Base-by-base conservation (phyloP, 495 filamentous ascomycete species). In the Penicillium daleae region DNA sequence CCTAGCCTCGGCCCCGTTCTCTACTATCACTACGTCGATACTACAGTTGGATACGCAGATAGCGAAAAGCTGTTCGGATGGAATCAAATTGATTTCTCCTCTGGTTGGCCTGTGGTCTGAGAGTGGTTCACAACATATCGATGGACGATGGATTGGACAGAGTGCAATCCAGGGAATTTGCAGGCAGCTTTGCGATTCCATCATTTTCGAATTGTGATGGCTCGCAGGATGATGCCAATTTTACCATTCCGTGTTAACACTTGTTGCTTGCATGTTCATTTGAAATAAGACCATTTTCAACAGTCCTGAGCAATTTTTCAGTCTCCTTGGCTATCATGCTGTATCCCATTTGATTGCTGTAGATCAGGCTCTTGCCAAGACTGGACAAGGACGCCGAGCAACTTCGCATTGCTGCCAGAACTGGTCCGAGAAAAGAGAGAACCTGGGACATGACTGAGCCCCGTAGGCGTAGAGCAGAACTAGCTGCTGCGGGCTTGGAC, bases 11-110 rank as follows among this genome's bases (percentile, higher is more conserved):
- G 81, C 2, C 71, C 85, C 31, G 79, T 92, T 15, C 78, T 92
- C 17, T 92, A 92, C 69, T 92, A 92, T 65, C 88, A 91, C 66
- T 91, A 91, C 40, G 73, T 86, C 24, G 81, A 92, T 66, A 90
- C 85, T 0, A 83, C 64, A 4, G 78, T 91, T 63, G 89, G 89
- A 0, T 87, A 85, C 64, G 84, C 77, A 0, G 88, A 91, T 71
- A 79, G 77, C 1, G 78, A 90, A 64, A 87, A 89, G 67, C 74
- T 77, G 53, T 90, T 92, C 64, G 89, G 90, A 5, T 88, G 85
- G 83, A 92, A 91, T 57, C 70, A 68, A 9, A 82, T 93, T 60
- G 73, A 82, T 49, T 92, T 85, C 65, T 83, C 84, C 0, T 83
- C 74, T 27, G 87, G 88, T 8, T 93, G 90, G 90, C 90, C 89